Conservation (phyloP, 441 rosid genomes). For the Gossypium lobatum region DNA sequence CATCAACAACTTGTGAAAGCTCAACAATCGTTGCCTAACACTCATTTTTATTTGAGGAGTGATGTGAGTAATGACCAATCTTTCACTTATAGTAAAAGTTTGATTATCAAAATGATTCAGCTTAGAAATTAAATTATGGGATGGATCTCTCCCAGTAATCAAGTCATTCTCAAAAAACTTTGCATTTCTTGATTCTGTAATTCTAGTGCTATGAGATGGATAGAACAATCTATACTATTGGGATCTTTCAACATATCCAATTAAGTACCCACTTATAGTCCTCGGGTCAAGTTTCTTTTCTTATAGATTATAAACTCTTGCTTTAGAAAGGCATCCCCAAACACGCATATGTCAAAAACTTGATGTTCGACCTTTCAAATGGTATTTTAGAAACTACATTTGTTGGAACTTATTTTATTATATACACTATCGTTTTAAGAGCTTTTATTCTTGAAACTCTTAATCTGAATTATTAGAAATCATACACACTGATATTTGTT, state of each 20-base stretch:
- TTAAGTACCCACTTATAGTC: neutral
- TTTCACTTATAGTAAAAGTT: neutral
- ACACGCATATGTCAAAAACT: neutral
- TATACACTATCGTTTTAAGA: no score
- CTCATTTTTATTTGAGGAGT: no score
- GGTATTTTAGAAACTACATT: no score
- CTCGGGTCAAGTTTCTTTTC: neutral
- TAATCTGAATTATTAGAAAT: neutral
- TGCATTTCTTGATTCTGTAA: neutral
- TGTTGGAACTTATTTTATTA: no score
- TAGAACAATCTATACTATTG: neutral
- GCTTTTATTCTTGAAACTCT: no score
- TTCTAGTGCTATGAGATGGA: no score
- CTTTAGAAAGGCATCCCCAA: neutral
- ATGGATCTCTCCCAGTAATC: neutral
- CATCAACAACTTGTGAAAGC: neutral
- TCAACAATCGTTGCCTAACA: neutral
- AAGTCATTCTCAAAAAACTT: neutral
- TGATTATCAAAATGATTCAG: neutral
- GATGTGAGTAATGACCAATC: neutral
- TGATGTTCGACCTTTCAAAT: neutral
- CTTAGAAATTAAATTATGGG: neutral
- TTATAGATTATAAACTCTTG: neutral
- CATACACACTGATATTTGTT: neutral
- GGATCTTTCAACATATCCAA: neutral